phyloP scores from a whole-genome alignment of 257 asterid genomes.

The Solanum chilense region DNA sequence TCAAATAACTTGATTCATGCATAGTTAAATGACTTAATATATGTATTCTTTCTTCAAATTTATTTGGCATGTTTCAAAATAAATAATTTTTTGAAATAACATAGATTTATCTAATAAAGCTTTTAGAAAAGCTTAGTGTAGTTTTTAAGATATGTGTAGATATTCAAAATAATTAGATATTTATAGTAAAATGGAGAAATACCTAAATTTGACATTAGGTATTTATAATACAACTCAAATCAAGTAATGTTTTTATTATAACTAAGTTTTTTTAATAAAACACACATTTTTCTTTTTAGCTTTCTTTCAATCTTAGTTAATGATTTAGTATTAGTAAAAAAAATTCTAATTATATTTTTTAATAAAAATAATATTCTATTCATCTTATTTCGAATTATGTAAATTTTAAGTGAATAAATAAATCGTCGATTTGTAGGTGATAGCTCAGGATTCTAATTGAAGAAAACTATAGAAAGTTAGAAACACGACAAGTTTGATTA shows the following conservation, averaged over 20 bases:
- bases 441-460: background rate
- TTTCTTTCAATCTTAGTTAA: too few relatives aligned
- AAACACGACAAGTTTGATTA: background rate
- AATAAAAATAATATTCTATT: too few relatives aligned
- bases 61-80: too few relatives aligned
- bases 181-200: background rate
- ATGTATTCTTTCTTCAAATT: background rate
- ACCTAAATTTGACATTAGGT: too few relatives aligned
- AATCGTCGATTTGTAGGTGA: background rate
- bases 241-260: too few relatives aligned
- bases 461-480: background rate
- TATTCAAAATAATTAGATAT: background rate
- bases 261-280: background rate
- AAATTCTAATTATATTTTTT: too few relatives aligned
- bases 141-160: background rate
- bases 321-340: accelerated
- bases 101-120: too few relatives aligned
- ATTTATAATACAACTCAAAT: background rate
- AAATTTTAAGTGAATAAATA: background rate
- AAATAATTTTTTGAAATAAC: background rate
- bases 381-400: background rate
- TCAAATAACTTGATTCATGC: background rate
- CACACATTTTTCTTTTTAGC: too few relatives aligned
- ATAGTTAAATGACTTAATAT: background rate
- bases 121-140: background rate